phyloP scores from a whole-genome alignment of 805 yeast genomes.

The Debaryomyces tyrocola region DNA sequence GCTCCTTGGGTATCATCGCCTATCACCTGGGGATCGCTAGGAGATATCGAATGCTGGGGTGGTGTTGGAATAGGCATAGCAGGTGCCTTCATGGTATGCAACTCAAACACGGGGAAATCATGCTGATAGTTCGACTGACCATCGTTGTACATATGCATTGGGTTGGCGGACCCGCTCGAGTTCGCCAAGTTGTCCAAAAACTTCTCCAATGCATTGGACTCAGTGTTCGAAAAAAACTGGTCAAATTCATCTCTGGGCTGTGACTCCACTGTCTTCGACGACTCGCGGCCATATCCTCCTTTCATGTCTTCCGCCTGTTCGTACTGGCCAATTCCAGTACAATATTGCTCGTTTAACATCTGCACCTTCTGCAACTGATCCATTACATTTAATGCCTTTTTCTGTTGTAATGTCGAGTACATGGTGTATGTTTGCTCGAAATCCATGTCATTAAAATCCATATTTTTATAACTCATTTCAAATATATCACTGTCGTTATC shows the following conservation, averaged over 20 bases:
- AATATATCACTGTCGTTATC: background rate
- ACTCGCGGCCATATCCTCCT: background rate
- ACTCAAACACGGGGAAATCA: slow-evolving; percentile 17
- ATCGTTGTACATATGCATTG: slow-evolving; percentile 27
- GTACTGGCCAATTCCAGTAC: background rate
- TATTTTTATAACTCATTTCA: background rate
- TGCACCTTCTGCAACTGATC: slow-evolving; percentile 42
- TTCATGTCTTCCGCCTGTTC: background rate
- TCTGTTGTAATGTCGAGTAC: slow-evolving; percentile 40
- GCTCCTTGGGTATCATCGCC: background rate
- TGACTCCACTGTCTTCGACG: background rate
- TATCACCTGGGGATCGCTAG: background rate
- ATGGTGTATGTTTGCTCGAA: slow-evolving; percentile 45
- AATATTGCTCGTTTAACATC: slow-evolving; percentile 24
- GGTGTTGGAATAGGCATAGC: slow-evolving; percentile 4
- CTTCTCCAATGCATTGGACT: slow-evolving; percentile 38
- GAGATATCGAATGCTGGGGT: slow-evolving; percentile 1
- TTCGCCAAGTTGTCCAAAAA: slow-evolving; percentile 41
- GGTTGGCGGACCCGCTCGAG: slow-evolving; percentile 12
- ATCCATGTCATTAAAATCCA: slow-evolving; percentile 32
- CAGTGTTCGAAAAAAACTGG: slow-evolving; percentile 36
- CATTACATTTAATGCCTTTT: slow-evolving; percentile 31
- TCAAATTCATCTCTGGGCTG: slow-evolving; percentile 26
- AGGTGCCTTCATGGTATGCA: slow-evolving; percentile 30
- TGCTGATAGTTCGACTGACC: background rate